Percentiles rank a stretch among this genome's conserved stretches.
phyloP scores from a whole-genome alignment of 257 asterid genomes.

The Pogostemon cablin region DNA sequence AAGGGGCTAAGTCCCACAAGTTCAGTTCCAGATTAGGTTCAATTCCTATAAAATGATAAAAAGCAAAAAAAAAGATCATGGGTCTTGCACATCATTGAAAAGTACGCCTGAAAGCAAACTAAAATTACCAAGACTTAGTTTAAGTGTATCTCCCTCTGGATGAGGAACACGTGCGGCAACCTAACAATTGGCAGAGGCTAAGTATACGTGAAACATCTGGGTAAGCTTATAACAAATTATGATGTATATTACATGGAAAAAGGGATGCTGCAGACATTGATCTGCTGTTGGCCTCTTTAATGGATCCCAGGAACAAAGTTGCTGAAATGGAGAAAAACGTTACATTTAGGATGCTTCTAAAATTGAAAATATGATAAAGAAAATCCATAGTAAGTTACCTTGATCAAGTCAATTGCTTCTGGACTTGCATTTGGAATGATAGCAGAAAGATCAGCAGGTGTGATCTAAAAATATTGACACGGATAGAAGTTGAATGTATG shows the following conservation, averaged over 20 bases:
- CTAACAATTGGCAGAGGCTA: conserved; percentile 50
- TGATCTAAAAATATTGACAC: conserved; percentile 50
- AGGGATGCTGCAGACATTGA: conserved; percentile 88
- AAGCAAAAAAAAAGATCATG: conserved; percentile 27
- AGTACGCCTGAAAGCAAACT: conserved; percentile 35
- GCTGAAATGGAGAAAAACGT: conserved; percentile 46
- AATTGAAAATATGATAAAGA: conserved; percentile 13
- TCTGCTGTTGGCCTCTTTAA: conserved; percentile 90
- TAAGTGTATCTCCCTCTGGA: conserved; percentile 63
- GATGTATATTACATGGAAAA: conserved; percentile 68
- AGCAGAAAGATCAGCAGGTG: conserved; percentile 65
- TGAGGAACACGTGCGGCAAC: conserved; percentile 64
- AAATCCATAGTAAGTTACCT: conserved; percentile 49
- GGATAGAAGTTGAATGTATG: conserved; percentile 24
- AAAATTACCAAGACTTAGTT: conserved; percentile 64
- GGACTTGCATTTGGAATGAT: conserved; percentile 79
- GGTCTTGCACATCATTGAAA: conserved; percentile 31
- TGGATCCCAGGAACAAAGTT: conserved; percentile 98
- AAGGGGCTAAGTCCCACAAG: conserved; percentile 82
- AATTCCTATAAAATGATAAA: conserved; percentile 48
- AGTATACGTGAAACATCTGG: conserved; percentile 30
- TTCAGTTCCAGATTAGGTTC: conserved; percentile 95
- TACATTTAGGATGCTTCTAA: conserved; percentile 11
- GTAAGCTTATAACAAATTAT: conserved; percentile 26
- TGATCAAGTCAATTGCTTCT: conserved; percentile 87